phyloP scores from a whole-genome alignment of 192 early-diverging fungal genomes.

The Backusella westeae region DNA sequence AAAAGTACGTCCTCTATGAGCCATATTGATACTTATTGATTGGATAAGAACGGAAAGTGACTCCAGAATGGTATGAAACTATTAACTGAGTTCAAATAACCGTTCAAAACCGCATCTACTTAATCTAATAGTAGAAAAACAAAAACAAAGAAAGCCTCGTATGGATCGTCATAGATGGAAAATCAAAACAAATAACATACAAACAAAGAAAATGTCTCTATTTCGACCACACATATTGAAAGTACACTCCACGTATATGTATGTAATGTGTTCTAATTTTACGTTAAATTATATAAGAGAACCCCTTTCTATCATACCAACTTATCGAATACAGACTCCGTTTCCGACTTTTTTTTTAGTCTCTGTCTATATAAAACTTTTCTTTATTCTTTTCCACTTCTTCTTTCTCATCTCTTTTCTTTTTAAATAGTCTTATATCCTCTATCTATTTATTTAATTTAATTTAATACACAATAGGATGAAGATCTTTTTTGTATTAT shows the following conservation, averaged over 20 bases:
- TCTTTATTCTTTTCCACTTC: neutral
- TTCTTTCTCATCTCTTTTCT: neutral
- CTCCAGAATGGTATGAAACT: neutral
- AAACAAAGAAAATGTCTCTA: neutral
- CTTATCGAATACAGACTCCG: neutral
- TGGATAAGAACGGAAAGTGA: neutral
- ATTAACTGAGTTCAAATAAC: neutral
- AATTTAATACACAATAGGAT: neutral
- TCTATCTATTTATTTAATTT: neutral
- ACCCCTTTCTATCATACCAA: neutral
- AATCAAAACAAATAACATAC: neutral
- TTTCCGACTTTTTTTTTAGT: neutral
- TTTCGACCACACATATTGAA: neutral
- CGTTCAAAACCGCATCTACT: neutral
- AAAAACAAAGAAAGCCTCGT: neutral
- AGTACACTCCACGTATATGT: neutral
- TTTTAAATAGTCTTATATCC: neutral
- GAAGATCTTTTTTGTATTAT: neutral
- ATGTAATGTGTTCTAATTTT: neutral
- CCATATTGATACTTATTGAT: neutral
- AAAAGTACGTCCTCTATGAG: neutral
- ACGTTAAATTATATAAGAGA: neutral
- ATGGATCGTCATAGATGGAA: neutral
- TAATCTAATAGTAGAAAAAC: neutral
- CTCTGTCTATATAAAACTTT: neutral